A percentile compares a stretch with the other conserved stretches of the same genome.
Conservation (phyloP, 1,139 yeast species). For the Pichia sp. region DNA sequence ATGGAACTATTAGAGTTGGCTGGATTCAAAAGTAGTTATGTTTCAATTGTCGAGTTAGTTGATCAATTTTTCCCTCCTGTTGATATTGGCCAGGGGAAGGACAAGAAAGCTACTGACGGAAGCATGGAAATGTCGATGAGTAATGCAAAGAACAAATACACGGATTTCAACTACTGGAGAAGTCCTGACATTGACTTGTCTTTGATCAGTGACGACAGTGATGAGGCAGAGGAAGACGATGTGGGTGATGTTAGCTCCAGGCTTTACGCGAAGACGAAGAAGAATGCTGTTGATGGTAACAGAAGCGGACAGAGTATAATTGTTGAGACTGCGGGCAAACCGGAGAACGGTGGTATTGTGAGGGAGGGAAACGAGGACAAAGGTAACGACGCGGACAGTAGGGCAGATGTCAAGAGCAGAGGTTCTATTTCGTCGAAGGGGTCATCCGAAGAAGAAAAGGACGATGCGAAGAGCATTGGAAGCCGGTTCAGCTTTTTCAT, state of each 20-base stretch:
- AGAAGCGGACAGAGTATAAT: neutral
- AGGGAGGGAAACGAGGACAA: neutral
- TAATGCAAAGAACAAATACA: slow-evolving; percentile 57
- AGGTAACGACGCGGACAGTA: neutral
- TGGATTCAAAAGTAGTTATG: slow-evolving; percentile 83
- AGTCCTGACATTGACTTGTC: slow-evolving; percentile 67
- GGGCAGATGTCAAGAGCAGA: neutral
- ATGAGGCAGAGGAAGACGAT: slow-evolving; percentile 3
- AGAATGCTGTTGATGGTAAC: neutral
- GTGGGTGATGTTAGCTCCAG: neutral
- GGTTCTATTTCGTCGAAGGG: neutral
- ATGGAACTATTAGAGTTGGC: slow-evolving; percentile 94
- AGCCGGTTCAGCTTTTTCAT: slow-evolving; percentile 23
- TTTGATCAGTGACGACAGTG: slow-evolving; percentile 45
- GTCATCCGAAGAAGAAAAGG: slow-evolving; percentile 1
- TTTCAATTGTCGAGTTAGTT: slow-evolving; percentile 87
- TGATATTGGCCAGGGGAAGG: slow-evolving; percentile 27
- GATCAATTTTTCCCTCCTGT: slow-evolving; percentile 98
- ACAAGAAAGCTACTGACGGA: slow-evolving; percentile 3
- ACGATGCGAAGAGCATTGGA: slow-evolving; percentile 8
- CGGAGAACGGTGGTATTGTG: neutral
- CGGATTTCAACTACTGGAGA: slow-evolving; percentile 91
- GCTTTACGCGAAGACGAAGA: neutral
- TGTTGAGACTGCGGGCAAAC: neutral
- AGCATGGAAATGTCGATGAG: slow-evolving; percentile 20